Percentiles rank a stretch among this genome's conserved stretches.
Conservation (phyloP, 2,329 filamentous ascomycete genomes). For the Penicillium brasilianum region DNA sequence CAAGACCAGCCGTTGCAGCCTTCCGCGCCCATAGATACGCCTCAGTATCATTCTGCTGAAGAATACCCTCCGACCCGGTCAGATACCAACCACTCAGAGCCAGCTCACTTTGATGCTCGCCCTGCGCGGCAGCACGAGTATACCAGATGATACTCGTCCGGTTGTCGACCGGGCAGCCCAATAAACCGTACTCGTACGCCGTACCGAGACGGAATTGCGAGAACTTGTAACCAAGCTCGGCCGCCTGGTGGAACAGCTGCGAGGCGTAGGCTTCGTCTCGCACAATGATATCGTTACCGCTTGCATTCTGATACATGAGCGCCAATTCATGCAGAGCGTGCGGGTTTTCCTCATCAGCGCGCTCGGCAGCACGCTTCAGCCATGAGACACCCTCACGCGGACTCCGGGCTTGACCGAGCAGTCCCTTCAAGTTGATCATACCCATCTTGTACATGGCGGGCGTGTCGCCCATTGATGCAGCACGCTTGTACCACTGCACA, state of each 20-base stretch:
- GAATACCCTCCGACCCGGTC: conserved; percentile 83
- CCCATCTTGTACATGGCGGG: conserved; percentile 99
- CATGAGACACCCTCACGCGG: conserved; percentile 85
- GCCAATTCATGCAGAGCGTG: conserved; percentile 91
- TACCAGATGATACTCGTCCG: conserved; percentile 92
- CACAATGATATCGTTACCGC: conserved; percentile 72
- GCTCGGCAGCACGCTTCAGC: conserved; percentile 90
- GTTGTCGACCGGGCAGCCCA: conserved; percentile 82
- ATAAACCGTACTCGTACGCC: conserved; percentile 84
- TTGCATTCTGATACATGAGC: conserved; percentile 61
- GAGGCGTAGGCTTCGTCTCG: conserved; percentile 81
- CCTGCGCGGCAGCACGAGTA: conserved; percentile 84
- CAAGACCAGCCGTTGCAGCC: conserved; percentile 81
- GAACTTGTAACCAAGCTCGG: conserved; percentile 90
- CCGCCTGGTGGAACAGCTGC: conserved; percentile 82
- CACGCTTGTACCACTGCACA: conserved; percentile 97
- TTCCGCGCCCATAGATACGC: conserved; percentile 97
- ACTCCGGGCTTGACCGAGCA: conserved; percentile 85
- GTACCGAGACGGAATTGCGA: conserved; percentile 88
- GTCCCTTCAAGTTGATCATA: conserved; percentile 90
- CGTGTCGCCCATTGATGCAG: conserved; percentile 85
- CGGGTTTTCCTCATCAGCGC: conserved; percentile 86
- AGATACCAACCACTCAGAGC: conserved; percentile 91
- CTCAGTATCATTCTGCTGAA: conserved; percentile 92
- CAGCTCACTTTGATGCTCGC: conserved; percentile 90